phyloP scores from a whole-genome alignment of 306 rosid genomes.

The Malus fusca region DNA sequence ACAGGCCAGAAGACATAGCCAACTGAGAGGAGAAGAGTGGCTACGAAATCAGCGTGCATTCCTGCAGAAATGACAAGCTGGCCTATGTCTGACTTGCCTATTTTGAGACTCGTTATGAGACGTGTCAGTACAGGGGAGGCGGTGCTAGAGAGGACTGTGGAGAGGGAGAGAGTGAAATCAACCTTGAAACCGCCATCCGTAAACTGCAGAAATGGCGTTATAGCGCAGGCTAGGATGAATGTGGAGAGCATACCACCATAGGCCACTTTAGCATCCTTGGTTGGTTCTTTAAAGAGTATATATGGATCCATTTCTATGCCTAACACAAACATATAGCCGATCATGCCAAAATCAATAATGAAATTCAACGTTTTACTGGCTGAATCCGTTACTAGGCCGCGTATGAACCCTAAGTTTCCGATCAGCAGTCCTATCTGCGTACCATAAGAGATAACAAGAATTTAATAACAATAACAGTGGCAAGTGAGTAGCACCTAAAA shows the following conservation, averaged over 20 bases:
- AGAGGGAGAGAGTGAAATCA: slow-evolving; percentile 45
- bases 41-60: slow-evolving; percentile 70
- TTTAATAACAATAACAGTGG: neutral
- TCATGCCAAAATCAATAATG: slow-evolving; percentile 80
- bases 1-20: slow-evolving; percentile 48
- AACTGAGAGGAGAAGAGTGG: slow-evolving; percentile 52
- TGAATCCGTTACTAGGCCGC: slow-evolving; percentile 18
- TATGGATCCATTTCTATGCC: slow-evolving; percentile 94
- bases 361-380: slow-evolving; percentile 33
- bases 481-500: neutral
- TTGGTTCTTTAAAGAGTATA: slow-evolving; percentile 41
- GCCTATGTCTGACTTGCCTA: slow-evolving; percentile 90
- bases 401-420: slow-evolving; percentile 59
- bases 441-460: neutral
- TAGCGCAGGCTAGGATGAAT: slow-evolving; percentile 35
- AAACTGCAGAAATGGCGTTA: slow-evolving; percentile 34
- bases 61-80: slow-evolving; percentile 76
- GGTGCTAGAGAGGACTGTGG: slow-evolving; percentile 58
- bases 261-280: slow-evolving; percentile 66
- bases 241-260: slow-evolving; percentile 57
- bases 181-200: slow-evolving; percentile 4
- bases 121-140: slow-evolving; percentile 86
- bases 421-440: slow-evolving; percentile 64
- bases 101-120: slow-evolving; percentile 53
- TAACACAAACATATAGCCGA: slow-evolving; percentile 79